These are phyloP conservation scores for Alloascoidea hylecoeti DNA, from an alignment of 805 yeast genomes.

Conservation along the genomic window DNA sequence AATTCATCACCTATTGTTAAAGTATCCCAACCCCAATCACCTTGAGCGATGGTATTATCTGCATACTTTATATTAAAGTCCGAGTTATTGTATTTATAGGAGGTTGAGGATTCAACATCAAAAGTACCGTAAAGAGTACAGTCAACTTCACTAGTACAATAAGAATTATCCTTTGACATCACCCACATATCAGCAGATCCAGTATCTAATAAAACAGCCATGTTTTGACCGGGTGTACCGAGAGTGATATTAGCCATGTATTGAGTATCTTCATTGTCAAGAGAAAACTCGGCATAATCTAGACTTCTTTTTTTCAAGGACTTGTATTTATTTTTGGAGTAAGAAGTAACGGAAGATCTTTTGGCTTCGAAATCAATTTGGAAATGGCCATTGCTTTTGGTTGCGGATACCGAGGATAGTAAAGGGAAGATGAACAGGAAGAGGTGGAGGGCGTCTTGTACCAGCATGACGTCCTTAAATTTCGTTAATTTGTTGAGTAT, in stretches of 20 bases:
- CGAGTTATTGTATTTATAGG: not conserved
- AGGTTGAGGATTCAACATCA: not conserved
- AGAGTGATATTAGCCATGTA: conserved; percentile 12
- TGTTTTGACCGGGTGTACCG: conserved; percentile 33
- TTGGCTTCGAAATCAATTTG: not conserved
- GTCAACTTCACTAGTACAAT: conserved; percentile 6
- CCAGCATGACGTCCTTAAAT: too few species aligned
- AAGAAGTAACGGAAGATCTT: not conserved
- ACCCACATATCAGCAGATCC: conserved; percentile 55
- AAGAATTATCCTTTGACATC: conserved; percentile 25
- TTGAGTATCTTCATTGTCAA: not conserved
- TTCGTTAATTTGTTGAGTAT: too few species aligned
- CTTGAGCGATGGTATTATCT: conserved; percentile 26
- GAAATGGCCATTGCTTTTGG: not conserved
- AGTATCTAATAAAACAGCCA: conserved; percentile 39
- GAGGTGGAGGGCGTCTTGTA: too few species aligned
- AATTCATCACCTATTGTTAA: conserved; percentile 28
- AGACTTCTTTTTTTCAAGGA: conserved; percentile 1
- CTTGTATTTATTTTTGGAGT: not conserved
- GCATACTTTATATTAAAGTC: conserved; percentile 20
- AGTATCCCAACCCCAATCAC: conserved; percentile 40
- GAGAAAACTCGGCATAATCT: not conserved
- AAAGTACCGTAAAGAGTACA: conserved; percentile 1
- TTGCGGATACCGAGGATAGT: too few species aligned
- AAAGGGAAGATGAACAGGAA: too few species aligned